These are phyloP conservation scores for Betula pendula DNA, from an alignment of 306 rosid species.

Conservation along the genomic window DNA sequence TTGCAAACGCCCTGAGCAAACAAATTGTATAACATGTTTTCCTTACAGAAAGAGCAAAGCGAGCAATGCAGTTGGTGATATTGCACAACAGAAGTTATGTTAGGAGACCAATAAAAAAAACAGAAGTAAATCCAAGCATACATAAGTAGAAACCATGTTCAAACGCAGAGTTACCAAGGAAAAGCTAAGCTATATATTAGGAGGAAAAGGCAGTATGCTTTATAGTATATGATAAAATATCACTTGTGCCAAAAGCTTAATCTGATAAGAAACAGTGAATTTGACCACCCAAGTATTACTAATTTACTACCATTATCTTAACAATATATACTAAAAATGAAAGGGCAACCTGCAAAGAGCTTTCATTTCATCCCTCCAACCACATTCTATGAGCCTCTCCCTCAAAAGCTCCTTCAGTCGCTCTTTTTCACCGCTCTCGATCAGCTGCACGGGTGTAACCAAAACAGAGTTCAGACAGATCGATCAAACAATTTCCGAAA, in stretches of 20 bases:
- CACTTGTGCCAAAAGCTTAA: too few relatives aligned
- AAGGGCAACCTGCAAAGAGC: slow-evolving; percentile 49
- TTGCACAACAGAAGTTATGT: too few relatives aligned
- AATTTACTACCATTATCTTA: too few relatives aligned
- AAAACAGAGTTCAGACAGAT: not conserved
- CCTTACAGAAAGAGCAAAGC: not conserved
- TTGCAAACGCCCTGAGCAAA: slow-evolving; percentile 42
- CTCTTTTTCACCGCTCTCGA: slow-evolving; percentile 63
- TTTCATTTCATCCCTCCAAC: slow-evolving; percentile 73
- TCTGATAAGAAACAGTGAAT: too few relatives aligned
- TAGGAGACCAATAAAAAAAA: too few relatives aligned
- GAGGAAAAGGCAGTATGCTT: too few relatives aligned
- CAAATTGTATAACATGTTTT: not conserved
- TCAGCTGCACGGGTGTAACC: slow-evolving; percentile 30
- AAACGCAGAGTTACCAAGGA: not conserved
- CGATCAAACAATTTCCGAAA: not conserved
- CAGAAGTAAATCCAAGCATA: not conserved
- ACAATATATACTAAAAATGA: too few relatives aligned
- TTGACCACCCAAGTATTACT: not conserved
- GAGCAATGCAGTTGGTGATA: not conserved
- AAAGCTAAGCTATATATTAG: not conserved
- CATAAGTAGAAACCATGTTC: not conserved
- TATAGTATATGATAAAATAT: too few relatives aligned
- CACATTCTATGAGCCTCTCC: slow-evolving; percentile 58
- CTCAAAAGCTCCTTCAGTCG: slow-evolving; percentile 55